Evolutionary conservation across 176 grass and related monocot genomes (phyloP).

Genomic region (Rhipidocladum racemiflorum): DNA sequence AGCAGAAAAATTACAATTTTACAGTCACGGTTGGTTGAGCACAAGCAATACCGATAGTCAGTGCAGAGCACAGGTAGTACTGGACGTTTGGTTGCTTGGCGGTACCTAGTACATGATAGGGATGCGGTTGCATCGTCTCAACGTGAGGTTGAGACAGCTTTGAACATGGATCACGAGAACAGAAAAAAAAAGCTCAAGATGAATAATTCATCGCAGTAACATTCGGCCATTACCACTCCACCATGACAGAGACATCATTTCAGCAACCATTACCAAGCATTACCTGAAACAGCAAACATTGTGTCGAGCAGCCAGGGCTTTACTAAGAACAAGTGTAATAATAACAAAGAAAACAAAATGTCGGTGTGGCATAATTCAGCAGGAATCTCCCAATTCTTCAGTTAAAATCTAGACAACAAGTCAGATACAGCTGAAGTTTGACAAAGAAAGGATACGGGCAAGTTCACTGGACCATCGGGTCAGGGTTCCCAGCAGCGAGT

Average conservation of each 20-base stretch:
- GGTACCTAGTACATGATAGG: not conserved
- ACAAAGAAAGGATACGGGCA: not conserved
- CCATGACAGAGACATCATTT: not conserved
- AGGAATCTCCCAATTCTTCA: not conserved
- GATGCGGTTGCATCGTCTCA: not conserved
- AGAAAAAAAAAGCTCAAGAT: not conserved
- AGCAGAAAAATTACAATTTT: not conserved
- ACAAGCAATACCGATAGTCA: not conserved
- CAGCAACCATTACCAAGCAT: not conserved
- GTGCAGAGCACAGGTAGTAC: not conserved
- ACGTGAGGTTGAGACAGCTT: not conserved
- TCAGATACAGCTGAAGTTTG: slow-evolving; percentile 24
- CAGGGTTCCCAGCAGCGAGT: slow-evolving; percentile 57
- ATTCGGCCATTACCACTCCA: not conserved
- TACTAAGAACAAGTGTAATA: not conserved
- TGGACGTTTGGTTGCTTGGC: not conserved
- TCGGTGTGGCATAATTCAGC: slow-evolving; percentile 4
- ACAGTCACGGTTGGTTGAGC: not conserved
- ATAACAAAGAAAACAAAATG: not conserved
- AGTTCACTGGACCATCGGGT: slow-evolving; percentile 69
- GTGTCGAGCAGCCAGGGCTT: not conserved
- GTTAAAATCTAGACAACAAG: slow-evolving; percentile 24
- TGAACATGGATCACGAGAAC: not conserved
- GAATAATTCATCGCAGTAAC: not conserved
- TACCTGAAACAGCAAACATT: not conserved